Evolutionary conservation across 176 grass and related monocot genomes (phyloP).

Genomic region (Bonia amplexicaulis): DNA sequence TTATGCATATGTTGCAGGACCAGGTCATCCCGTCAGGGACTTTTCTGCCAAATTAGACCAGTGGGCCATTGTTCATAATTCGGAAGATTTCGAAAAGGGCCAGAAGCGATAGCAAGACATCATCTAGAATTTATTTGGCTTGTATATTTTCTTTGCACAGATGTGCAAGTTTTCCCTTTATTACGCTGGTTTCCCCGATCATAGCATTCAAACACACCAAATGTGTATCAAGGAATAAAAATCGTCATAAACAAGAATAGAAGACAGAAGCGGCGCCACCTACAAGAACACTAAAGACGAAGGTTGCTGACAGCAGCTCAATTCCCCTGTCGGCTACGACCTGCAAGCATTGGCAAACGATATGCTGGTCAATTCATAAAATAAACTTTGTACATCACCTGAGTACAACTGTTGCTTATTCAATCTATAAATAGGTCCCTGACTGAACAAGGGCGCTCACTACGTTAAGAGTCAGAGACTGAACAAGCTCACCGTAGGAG

Average conservation of each 20-base stretch:
- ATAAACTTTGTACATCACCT: no score
- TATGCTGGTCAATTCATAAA: background rate
- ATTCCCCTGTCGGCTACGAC: conserved; percentile 84
- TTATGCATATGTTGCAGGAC: background rate
- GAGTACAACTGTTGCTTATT: background rate
- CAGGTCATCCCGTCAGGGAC: background rate
- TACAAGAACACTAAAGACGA: conserved; percentile 87
- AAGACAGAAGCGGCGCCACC: background rate
- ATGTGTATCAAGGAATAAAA: background rate
- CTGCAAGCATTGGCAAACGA: conserved; percentile 37
- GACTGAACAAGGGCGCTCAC: background rate
- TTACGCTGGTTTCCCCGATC: background rate
- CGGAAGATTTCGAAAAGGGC: background rate
- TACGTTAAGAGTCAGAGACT: background rate
- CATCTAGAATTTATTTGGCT: background rate
- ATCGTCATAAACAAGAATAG: background rate
- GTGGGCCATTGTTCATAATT: background rate
- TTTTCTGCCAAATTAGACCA: background rate
- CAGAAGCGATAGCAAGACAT: no score
- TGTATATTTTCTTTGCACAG: background rate
- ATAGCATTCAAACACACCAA: background rate
- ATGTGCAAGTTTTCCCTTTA: background rate
- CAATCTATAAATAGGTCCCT: background rate
- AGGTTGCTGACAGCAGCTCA: conserved; percentile 60
- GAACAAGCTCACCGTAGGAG: conserved; percentile 47